These are phyloP conservation scores for Scheffersomyces illinoinensis DNA, from an alignment of 1,139 yeast genomes.

Conservation along the genomic window DNA sequence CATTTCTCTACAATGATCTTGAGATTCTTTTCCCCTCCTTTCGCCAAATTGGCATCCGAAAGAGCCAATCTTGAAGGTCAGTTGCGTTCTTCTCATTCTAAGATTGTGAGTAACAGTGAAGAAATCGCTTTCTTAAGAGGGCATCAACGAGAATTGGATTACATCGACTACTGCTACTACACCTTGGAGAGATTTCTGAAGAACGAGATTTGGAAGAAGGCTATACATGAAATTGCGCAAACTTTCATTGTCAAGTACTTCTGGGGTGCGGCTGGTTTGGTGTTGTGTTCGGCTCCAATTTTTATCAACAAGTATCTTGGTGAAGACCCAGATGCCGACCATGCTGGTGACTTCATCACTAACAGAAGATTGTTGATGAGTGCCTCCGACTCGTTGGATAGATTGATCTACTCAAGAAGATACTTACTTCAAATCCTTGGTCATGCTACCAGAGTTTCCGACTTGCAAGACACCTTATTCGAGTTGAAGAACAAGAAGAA, in stretches of 20 bases:
- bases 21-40: slow-evolving; percentile 83
- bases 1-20: slow-evolving; percentile 77
- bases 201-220: slow-evolving; percentile 74
- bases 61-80: slow-evolving; percentile 85
- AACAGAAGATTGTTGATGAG: slow-evolving; percentile 81
- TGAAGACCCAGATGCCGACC: slow-evolving; percentile 48
- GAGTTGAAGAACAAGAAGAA: slow-evolving; percentile 47
- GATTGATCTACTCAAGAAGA: slow-evolving; percentile 82
- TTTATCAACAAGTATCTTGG: slow-evolving; percentile 65
- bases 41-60: slow-evolving; percentile 77
- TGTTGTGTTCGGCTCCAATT: slow-evolving; percentile 85
- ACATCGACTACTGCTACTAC: slow-evolving; percentile 78
- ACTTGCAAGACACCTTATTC: slow-evolving; percentile 65
- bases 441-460: slow-evolving; percentile 74
- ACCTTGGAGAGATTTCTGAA: slow-evolving; percentile 77
- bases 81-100: slow-evolving; percentile 79
- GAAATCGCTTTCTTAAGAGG: slow-evolving; percentile 88
- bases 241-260: slow-evolving; percentile 86
- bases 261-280: slow-evolving; percentile 94
- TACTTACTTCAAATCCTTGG: slow-evolving; percentile 85
- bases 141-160: slow-evolving; percentile 74
- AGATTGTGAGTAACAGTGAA: slow-evolving; percentile 76
- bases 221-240: slow-evolving; percentile 74
- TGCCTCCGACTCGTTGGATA: slow-evolving; percentile 87
- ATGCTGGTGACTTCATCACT: slow-evolving; percentile 82